These are phyloP conservation scores for Wickerhamomyces chaumierensis DNA, from an alignment of 805 yeast species.

Conservation along the genomic window DNA sequence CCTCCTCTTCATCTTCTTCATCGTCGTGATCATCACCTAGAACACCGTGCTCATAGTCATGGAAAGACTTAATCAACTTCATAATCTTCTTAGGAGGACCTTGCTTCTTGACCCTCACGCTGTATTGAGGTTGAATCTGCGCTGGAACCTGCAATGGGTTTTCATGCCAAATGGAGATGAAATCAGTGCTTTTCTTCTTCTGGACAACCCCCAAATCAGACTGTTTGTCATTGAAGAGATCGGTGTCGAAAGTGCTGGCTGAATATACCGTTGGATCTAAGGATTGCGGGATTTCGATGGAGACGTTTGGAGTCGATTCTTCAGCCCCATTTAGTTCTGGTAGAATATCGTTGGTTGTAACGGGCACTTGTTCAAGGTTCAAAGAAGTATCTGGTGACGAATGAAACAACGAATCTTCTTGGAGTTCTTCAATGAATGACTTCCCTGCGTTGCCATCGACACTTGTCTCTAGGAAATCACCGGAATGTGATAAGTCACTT, in stretches of 20 bases:
- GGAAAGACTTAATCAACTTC: conserved; percentile 10
- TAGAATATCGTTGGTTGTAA: background rate
- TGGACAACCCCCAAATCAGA: conserved; percentile 6
- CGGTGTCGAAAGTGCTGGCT: conserved; percentile 8
- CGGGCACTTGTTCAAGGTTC: background rate
- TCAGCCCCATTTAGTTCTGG: background rate
- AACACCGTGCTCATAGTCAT: background rate
- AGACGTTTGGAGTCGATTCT: background rate
- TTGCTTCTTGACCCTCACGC: conserved; percentile 7
- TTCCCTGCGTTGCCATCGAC: background rate
- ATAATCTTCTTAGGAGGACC: conserved; percentile 14
- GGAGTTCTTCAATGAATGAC: background rate
- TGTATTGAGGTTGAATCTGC: conserved; percentile 9
- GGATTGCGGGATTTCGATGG: conserved; percentile 3
- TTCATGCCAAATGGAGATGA: conserved; percentile 18
- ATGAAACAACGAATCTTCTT: background rate
- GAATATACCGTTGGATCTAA: conserved; percentile 5
- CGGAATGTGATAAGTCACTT: background rate
- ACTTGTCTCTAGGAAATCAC: no score
- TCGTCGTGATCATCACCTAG: conserved; percentile 2
- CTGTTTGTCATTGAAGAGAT: conserved; percentile 15
- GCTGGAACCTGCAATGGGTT: conserved; percentile 20
- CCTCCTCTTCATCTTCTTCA: conserved; percentile 5
- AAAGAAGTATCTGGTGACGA: background rate
- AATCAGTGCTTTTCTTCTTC: conserved; percentile 11